phyloP scores from a whole-genome alignment of 1,139 yeast genomes.

The Saccharomyces hybrid region DNA sequence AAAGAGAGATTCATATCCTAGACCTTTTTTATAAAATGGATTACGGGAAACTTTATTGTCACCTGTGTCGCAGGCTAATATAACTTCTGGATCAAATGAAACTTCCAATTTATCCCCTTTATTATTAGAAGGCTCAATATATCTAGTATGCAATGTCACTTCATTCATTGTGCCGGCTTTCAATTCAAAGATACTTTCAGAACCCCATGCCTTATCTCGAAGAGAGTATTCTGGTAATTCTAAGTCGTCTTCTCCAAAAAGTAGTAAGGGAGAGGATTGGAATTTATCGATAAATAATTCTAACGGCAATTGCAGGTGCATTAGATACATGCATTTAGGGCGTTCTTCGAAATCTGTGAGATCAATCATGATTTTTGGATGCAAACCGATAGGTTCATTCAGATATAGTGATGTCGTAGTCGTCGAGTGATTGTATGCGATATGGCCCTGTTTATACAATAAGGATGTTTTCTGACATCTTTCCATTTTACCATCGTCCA shows the following conservation, averaged over 20 bases:
- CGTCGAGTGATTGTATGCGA: background rate
- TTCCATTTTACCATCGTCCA: constrained; percentile 12
- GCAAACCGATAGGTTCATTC: constrained; percentile 39
- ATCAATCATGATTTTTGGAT: constrained; percentile 34
- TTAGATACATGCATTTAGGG: constrained; percentile 30
- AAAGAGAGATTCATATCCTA: constrained; percentile 40
- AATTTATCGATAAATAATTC: constrained; percentile 34
- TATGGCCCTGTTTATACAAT: constrained; percentile 20
- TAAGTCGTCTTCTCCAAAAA: constrained; percentile 34
- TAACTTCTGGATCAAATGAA: constrained; percentile 36
- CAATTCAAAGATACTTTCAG: constrained; percentile 36
- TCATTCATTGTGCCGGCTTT: constrained; percentile 27
- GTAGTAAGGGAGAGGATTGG: constrained; percentile 30
- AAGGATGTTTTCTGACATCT: constrained; percentile 26
- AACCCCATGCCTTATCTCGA: constrained; percentile 36
- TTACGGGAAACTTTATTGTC: constrained; percentile 25
- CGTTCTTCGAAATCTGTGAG: constrained; percentile 6
- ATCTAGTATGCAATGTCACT: constrained; percentile 44
- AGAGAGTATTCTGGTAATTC: constrained; percentile 44
- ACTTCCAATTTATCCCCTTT: constrained; percentile 20
- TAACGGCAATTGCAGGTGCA: constrained; percentile 27
- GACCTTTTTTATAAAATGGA: constrained; percentile 33
- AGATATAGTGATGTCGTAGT: constrained; percentile 13
- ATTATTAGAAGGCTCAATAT: constrained; percentile 34
- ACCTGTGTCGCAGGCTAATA: constrained; percentile 42